These are phyloP conservation scores for Pneumocystis murina DNA, from an alignment of 1,139 yeast genomes.

Conservation along the genomic window DNA sequence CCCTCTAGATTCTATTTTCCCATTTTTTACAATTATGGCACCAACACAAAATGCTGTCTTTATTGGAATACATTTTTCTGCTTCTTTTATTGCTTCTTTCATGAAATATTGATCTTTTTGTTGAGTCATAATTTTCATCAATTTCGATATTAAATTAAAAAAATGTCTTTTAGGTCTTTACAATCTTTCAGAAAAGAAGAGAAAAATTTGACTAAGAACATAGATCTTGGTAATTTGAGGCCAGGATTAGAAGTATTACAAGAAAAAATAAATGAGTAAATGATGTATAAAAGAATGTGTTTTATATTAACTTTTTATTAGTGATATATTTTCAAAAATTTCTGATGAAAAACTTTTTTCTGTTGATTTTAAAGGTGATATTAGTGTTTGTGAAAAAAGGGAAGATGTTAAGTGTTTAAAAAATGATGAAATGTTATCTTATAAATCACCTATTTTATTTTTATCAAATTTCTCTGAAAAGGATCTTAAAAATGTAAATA, in stretches of 20 bases:
- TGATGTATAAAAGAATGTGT: not conserved
- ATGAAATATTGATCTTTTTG: constrained; percentile 25
- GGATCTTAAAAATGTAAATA: not conserved
- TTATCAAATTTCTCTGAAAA: not conserved
- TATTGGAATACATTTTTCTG: constrained; percentile 68
- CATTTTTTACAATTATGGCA: constrained; percentile 55
- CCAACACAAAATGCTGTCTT: constrained; percentile 89
- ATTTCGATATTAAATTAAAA: not conserved
- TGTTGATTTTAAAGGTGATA: not conserved
- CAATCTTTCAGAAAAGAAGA: not conserved
- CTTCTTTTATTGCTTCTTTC: constrained; percentile 58
- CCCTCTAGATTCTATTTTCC: constrained; percentile 58
- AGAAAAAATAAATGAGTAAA: not conserved
- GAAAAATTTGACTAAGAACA: not conserved
- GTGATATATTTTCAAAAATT: not conserved
- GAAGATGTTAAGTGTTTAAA: not conserved
- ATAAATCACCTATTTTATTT: not conserved
- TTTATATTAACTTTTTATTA: not conserved
- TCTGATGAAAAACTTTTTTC: not conserved
- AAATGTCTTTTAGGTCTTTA: not conserved
- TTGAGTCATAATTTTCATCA: not conserved
- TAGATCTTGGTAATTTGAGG: not conserved
- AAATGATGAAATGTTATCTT: not conserved
- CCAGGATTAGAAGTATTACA: not conserved
- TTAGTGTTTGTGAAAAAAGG: not conserved